Base-by-base conservation (phyloP, 371 early-diverging fungal genomes). In the Syncephalastrum monosporum region DNA sequence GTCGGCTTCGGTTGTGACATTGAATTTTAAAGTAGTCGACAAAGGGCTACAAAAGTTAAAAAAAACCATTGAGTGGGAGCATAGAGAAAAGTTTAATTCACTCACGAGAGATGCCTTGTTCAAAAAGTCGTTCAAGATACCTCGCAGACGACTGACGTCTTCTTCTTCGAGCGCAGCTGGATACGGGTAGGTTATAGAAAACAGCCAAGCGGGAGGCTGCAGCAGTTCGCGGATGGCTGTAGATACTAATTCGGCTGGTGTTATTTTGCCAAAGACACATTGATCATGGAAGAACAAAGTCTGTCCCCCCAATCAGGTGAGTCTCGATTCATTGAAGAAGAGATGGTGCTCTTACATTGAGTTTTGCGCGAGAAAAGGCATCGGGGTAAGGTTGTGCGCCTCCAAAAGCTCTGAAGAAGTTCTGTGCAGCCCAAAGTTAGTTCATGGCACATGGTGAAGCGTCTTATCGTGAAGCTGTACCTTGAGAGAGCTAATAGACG, bases 1-100 rank as follows among this genome's bases (percentile, higher is more conserved):
- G 88, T 0, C 91, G 76, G 4, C 90, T 72, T 44, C 84, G 78
- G 53, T 92, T 92, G 64, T 86, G 88, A 10, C 89, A 85, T 53
- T 82, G 75, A 3, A 85, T 75, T 61, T 81, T 83, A 50, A 87
- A 71, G 14, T 74, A 77, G 57, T 83, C 83, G 4, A 80, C 61
- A 64, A 89, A 78, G 0, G 83, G 76, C 70, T 83, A 54, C 21
- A 17, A 23, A 14, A 16, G 52, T 51, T 51, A 48, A 14, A n/a
- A n/a, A n/a, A n/a, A n/a, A n/a, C n/a, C 21, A 1, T 23, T 55
- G 42, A 55, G n/a, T 33, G 21, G n/a, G 3, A 16, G 17, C 38
- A n/a, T 16, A 60, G 47, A 24, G 17, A 54, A 21, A 48, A 33
- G 25, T 5, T 3, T 43, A 44, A 2, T 5, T 16, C n/a, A 14